Base-by-base conservation (phyloP, 2,329 filamentous ascomycete species). In the Hypoxylon sp. region DNA sequence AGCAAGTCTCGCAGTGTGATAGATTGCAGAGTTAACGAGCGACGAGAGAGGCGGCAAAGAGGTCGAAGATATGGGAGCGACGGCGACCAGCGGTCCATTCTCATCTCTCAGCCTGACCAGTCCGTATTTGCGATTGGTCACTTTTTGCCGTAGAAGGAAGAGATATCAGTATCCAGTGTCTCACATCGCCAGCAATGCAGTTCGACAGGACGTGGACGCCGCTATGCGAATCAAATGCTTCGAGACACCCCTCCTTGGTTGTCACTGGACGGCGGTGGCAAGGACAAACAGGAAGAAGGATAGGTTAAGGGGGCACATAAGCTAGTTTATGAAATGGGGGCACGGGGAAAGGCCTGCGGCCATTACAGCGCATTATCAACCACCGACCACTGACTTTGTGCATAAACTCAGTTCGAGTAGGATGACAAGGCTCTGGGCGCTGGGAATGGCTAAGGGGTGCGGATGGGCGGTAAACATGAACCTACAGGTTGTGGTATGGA, bases 181-280 rank as follows among this genome's bases (percentile, higher is more conserved):
- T 65, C 59, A 72, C 74, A 75, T 75, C 68, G 73, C 73, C 71
- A 72, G 73, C 73, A 75, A 76, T 74, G 73, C 73, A 64, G 67
- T 67, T 65, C 64, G 65, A 71, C 60, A 55, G 61, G 66, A 69
- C 55, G 67, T 66, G 59, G 66, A 67, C 54, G 67, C 65, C 65
- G 62, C 41, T 59, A 63, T 56, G 59, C 59, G 68, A 70, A 70
- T 69, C 65, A 68, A 65, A 69, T 43, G 58, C 57, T 50, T 52
- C 49, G 58, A 51, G 51, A 62, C 46, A 52, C 50, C 65, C 60
- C 59, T 65, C 57, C 48, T 59, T 50, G 52, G 46, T 55, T 59
- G 67, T 65, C 69, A 69, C 59, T 68, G 64, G 64, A 64, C 66
- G 64, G 66, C 63, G 54, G 67, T 61, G 58, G 63, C 67, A 64